Evolutionary conservation across 441 rosid genomes (phyloP).

Genomic region (Syzygium syzygioides): DNA sequence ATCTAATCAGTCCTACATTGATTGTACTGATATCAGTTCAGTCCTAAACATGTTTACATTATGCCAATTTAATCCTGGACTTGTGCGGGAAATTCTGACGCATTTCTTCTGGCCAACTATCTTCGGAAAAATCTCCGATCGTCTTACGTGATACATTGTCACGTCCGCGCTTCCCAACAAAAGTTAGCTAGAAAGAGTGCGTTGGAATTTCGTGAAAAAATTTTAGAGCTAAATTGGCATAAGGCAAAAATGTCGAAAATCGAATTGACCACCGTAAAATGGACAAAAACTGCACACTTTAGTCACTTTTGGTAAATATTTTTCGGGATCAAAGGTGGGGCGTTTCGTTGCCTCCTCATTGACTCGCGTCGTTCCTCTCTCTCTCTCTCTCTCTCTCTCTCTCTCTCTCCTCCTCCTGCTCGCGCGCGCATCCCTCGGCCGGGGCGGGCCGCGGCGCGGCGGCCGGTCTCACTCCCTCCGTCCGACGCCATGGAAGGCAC

Average conservation of each 20-base stretch:
- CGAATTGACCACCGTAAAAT: background rate
- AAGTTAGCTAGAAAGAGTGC: fast-evolving
- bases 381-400: background rate
- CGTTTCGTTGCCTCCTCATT: background rate
- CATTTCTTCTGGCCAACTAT: fast-evolving
- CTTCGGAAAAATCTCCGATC: fast-evolving
- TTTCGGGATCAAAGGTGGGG: background rate
- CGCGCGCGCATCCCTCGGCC: background rate
- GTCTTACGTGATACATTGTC: fast-evolving
- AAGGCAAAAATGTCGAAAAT: background rate
- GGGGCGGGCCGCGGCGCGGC: background rate
- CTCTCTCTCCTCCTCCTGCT: background rate
- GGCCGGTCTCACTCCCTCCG: background rate
- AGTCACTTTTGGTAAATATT: background rate
- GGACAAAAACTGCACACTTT: background rate
- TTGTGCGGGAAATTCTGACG: fast-evolving
- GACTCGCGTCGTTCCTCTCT: background rate
- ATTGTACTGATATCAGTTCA: fast-evolving
- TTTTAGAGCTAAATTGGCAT: fast-evolving
- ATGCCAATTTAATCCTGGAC: fast-evolving
- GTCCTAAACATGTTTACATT: background rate
- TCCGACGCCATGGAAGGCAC: constrained; percentile 54
- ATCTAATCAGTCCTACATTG: background rate
- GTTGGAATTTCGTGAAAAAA: no score
- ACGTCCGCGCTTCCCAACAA: fast-evolving